Base-by-base conservation (phyloP, 495 filamentous ascomycete species). In the Penicillium goetzii region DNA sequence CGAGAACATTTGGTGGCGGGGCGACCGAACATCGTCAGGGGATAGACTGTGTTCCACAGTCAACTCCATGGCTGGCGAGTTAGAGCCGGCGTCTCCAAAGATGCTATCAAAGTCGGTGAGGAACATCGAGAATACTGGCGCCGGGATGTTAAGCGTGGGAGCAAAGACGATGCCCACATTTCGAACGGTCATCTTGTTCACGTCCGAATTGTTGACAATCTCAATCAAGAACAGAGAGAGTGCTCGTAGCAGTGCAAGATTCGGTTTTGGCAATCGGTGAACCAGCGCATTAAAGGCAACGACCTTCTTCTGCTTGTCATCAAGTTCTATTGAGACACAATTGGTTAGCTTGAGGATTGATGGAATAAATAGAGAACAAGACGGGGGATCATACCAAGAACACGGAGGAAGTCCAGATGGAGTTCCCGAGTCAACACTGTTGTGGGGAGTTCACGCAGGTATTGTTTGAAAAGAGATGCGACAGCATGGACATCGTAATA, bases 101-200 rank as follows among this genome's bases (percentile, higher is more conserved):
- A 99, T 94, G 41, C 82, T 82, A 66, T 90, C 83, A 69, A 90
- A 97, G 66, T 98, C 93, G 56, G 94, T 93, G 36, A 99, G 84
- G 76, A 99, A 95, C 77, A 93, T 83, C 2, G 92, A 92, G 68
- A 99, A 96, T 8, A 99, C 90, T 17, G 96, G 93, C 1, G 92
- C 92, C 0, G 96, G 93, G 43, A 99, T 97, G 76, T 98, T 98
- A 34, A 98, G 84, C 0, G 96, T 98, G 2, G 95, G 95, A n/a
- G 96, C 95, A 76, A 98, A 99, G 59, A 98, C 93, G 64, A 99
- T 99, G 66, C 95, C 92, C 55, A 99, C 92, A 74, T 99, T 99
- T 41, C 95, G 87, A 57, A 97, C 91, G 6, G 89, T 97, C 95
- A 99, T 99, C 80, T 97, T 98, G 79, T 99, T 99, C 67, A 90